These are phyloP conservation scores for Aspergillus sp. DNA, from an alignment of 2,329 filamentous ascomycete genomes.

Conservation along the genomic window DNA sequence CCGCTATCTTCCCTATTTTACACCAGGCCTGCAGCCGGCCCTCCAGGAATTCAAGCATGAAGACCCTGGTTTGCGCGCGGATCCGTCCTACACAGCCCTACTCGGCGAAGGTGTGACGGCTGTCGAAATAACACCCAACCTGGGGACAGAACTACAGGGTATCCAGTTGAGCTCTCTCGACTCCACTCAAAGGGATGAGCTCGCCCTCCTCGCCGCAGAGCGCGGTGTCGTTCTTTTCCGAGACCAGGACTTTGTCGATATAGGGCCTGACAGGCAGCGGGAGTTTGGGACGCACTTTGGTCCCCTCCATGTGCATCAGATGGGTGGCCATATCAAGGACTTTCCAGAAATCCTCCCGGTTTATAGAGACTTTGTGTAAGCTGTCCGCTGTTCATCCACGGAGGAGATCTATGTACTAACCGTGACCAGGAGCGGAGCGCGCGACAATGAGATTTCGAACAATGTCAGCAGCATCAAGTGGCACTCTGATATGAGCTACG, in stretches of 20 bases:
- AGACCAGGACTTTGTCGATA: conserved; percentile 1
- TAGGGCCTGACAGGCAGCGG: not conserved
- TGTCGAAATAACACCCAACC: not conserved
- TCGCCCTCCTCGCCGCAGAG: not conserved
- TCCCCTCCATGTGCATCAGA: not conserved
- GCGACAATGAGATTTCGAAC: conserved; percentile 1
- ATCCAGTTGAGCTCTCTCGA: not conserved
- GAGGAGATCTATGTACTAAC: not conserved
- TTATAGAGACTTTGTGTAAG: not conserved
- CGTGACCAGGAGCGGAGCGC: not conserved
- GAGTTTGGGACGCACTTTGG: not conserved
- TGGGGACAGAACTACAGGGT: not conserved
- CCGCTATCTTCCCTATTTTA: not conserved
- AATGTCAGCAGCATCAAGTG: not conserved
- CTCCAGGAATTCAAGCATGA: not conserved
- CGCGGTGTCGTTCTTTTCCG: not conserved
- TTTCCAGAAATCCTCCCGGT: not conserved
- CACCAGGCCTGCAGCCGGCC: not conserved
- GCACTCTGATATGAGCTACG: conserved; percentile 5
- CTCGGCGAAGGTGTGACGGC: not conserved
- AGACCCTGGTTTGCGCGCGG: not conserved
- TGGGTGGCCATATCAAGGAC: not conserved
- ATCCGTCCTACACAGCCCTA: not conserved
- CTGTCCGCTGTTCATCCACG: not conserved
- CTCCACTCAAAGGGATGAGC: not conserved